Evolutionary conservation across 2,329 filamentous ascomycete species (phyloP), one percentile per base, ranked within the genome.

Genomic region (Lachnellula cervina): DNA sequence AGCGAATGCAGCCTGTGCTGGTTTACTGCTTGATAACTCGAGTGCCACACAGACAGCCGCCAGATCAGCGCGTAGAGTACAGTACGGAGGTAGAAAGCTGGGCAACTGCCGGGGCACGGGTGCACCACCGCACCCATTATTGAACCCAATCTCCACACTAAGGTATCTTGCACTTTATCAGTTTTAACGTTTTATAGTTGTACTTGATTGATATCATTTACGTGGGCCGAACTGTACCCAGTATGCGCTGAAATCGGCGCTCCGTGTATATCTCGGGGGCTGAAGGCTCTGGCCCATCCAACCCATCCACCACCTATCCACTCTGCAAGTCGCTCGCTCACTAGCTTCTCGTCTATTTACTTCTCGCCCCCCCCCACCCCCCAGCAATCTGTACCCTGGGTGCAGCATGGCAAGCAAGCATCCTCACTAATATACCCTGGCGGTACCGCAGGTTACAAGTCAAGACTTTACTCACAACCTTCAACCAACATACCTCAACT

Each of bases 401-500:
- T 42, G 16, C 16, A 42, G 16, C 17, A 16, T 14, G 9, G 16
- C 38, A 11, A 23, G 28, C 28, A 32, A 32, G 28, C 28, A 32
- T 32, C 9, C 9, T 32, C 28, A 11, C 28, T 32, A 9, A 32
- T 40, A 40, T 40, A 40, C 37, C 37, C 37, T 40, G 28, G 9
- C 28, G 2, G 9, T 32, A 32, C 28, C 28, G 28, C 28, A 11
- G 9, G 28, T 13, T 21, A 51, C 49, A 32, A 49, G 13, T 34
- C 55, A 50, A 23, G 16, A 23, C 28, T 40, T 17, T 5, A 17
- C 3, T 32, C 28, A 32, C 9, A 28, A n/a, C 23, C 13, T 32
- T 17, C 32, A 32, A 32, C 46, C 32, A 13, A 34, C n/a, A 23
- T 52, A 32, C 48, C 21, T 51, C 52, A 25, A 61, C 54, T 54